Base-by-base conservation (phyloP, 768 basidiomycete genomes). In the Dioszegia hungarica region DNA sequence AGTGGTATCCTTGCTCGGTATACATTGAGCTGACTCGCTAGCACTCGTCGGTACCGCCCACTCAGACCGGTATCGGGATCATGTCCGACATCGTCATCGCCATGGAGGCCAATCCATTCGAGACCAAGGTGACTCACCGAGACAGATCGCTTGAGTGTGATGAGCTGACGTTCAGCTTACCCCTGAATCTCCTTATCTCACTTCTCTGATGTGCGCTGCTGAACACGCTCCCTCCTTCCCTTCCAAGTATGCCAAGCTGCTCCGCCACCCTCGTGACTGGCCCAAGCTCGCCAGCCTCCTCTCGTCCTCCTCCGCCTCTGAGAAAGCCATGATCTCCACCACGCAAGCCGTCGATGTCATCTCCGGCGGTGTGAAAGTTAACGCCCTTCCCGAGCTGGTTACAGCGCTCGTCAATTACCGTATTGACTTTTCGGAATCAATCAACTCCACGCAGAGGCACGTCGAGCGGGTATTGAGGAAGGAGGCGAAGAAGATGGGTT, bases 301-400 rank as follows among this genome's bases (percentile, higher is more conserved):
- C 41, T 51, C 63, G 1, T 29, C 49, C 20, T 41, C 53, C 24
- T 62, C 62, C 0, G 45, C 43, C 0, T 20, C 43, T 19, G 24
- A 60, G 12, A 56, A 59, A 36, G 73, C 73, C 2, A 49, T 71
- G 39, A 57, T 73, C 5, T 51, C 62, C 22, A 75, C 74, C 11
- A 73, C 72, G 0, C 64, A 64, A 6, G 74, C 74, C 3, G 66
- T 75, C 39, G 72, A 74, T 33, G 69, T 75, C 19, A 62, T 75
- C 56, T 34, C 60, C 44, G 74, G 73, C 22, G 74, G 74, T 12
- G 64, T 65, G 34, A 75, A 75, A 37, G 69, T 70, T 41, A 73
- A 70, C 36, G 68, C 66, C 36, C 34, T 73, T 8, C 71, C 71
- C n/a, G 71, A 73, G 50, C 45, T 64, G 3, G 73, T 74, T 17